Conservation (phyloP, 345 rosid species). For the Alliaria petiolata region DNA sequence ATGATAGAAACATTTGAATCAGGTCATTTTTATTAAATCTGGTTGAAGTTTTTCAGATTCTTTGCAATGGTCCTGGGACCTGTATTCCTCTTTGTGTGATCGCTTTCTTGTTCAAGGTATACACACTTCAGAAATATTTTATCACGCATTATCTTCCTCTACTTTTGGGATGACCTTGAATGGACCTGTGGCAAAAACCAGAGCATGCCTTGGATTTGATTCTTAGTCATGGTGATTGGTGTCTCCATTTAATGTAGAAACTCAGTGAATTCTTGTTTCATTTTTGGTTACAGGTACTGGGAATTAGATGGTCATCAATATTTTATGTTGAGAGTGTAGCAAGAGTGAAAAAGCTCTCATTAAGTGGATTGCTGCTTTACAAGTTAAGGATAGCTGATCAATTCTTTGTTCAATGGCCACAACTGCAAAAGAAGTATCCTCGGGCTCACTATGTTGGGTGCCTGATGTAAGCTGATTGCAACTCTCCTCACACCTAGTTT, state of each 20-base stretch:
- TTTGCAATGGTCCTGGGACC: constrained; percentile 97
- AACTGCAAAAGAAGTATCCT: constrained; percentile 57
- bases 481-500: constrained; percentile 11
- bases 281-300: constrained; percentile 48
- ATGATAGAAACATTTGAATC: background rate
- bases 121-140: background rate
- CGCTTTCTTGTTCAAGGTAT: constrained; percentile 80
- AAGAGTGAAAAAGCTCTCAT: constrained; percentile 78
- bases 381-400: constrained; percentile 73
- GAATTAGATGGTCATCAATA: constrained; percentile 77
- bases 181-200: background rate
- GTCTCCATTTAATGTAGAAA: constrained; percentile 5
- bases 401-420: constrained; percentile 91
- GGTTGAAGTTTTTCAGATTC: constrained; percentile 42
- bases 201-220: background rate
- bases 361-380: constrained; percentile 84
- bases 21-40: background rate
- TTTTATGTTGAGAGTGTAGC: constrained; percentile 93
- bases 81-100: constrained; percentile 82
- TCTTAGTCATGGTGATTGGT: background rate
- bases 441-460: constrained; percentile 77
- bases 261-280: background rate
- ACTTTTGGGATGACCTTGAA: background rate
- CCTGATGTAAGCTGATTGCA: constrained; percentile 56
- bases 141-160: background rate